Percentiles rank a stretch among this genome's conserved stretches.
Conservation (phyloP, 2,329 filamentous ascomycete genomes). For the Colletotrichum magnum region DNA sequence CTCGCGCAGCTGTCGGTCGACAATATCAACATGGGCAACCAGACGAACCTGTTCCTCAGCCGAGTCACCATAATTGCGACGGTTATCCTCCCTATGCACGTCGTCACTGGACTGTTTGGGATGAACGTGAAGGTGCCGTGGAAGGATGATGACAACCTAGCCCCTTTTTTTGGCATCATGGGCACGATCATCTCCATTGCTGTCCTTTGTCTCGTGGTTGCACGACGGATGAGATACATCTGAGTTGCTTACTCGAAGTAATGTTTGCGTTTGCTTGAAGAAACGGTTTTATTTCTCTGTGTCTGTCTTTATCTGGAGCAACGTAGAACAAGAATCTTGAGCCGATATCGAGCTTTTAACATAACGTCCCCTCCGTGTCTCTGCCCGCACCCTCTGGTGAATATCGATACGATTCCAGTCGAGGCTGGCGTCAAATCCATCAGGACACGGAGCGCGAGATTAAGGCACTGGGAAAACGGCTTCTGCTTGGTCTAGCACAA, state of each 20-base stretch:
- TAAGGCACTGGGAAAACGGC: too few relatives aligned
- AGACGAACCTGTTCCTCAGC: conserved; percentile 88
- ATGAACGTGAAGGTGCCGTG: conserved; percentile 89
- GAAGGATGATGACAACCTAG: conserved; percentile 64
- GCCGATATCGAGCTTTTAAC: too few relatives aligned
- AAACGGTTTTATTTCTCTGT: too few relatives aligned
- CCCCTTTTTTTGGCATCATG: conserved; percentile 65
- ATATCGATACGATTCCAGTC: too few relatives aligned
- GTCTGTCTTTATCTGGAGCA: too few relatives aligned
- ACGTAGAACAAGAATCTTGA: too few relatives aligned
- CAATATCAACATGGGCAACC: conserved; percentile 88
- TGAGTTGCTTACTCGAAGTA: not conserved
- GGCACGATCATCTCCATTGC: conserved; percentile 68
- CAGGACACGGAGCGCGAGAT: too few relatives aligned
- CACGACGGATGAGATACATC: conserved; percentile 24
- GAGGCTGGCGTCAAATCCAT: too few relatives aligned
- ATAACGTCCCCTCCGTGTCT: too few relatives aligned
- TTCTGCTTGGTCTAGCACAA: too few relatives aligned
- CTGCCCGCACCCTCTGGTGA: too few relatives aligned
- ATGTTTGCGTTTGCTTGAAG: not conserved
- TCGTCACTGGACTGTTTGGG: conserved; percentile 88
- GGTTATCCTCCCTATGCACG: conserved; percentile 92
- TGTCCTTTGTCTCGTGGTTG: conserved; percentile 55
- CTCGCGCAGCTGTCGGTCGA: conserved; percentile 94
- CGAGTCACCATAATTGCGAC: conserved; percentile 96